Evolutionary conservation across 106 monocot species (phyloP).

Genomic region (Triglochin maritima): DNA sequence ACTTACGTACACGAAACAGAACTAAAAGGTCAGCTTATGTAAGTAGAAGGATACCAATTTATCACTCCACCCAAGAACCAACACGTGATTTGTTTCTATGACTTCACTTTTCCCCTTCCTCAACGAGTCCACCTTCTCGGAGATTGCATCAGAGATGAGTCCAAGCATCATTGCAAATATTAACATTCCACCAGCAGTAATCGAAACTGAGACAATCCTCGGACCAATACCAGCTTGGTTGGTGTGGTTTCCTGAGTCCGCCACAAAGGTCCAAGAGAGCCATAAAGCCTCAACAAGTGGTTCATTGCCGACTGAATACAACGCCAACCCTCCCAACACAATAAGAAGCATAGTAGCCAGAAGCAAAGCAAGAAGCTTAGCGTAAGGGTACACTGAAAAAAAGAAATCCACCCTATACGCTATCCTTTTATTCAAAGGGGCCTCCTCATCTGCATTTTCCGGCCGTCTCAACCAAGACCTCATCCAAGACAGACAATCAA

Average conservation of each 20-base stretch:
- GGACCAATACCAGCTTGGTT: slow-evolving; percentile 57
- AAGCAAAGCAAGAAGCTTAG: slow-evolving; percentile 91
- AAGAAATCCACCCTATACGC: slow-evolving; percentile 90
- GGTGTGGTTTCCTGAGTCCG: slow-evolving; percentile 88
- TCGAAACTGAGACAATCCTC: slow-evolving; percentile 75
- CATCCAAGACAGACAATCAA: slow-evolving; percentile 32
- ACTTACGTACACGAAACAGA: too few species aligned
- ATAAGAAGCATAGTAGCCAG: slow-evolving; percentile 74
- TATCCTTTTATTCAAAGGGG: slow-evolving; percentile 78
- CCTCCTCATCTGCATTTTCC: slow-evolving; percentile 51
- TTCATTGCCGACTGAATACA: slow-evolving; percentile 61
- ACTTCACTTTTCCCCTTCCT: slow-evolving; percentile 95
- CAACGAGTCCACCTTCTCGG: slow-evolving; percentile 97
- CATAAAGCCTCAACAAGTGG: slow-evolving; percentile 66
- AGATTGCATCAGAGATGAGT: slow-evolving; percentile 89
- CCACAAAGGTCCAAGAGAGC: slow-evolving; percentile 99
- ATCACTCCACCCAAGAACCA: slow-evolving; percentile 96
- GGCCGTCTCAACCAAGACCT: slow-evolving; percentile 12
- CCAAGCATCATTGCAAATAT: slow-evolving; percentile 97
- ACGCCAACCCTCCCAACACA: slow-evolving; percentile 64
- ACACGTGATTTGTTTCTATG: slow-evolving; percentile 77
- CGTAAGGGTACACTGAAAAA: slow-evolving; percentile 87
- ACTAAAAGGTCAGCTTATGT: too few species aligned
- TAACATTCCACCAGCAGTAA: slow-evolving; percentile 93
- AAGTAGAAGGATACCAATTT: slow-evolving; percentile 54